Base-by-base conservation (phyloP, 1,284 basidiomycete genomes). In the Cryptococcus neoformans region DNA sequence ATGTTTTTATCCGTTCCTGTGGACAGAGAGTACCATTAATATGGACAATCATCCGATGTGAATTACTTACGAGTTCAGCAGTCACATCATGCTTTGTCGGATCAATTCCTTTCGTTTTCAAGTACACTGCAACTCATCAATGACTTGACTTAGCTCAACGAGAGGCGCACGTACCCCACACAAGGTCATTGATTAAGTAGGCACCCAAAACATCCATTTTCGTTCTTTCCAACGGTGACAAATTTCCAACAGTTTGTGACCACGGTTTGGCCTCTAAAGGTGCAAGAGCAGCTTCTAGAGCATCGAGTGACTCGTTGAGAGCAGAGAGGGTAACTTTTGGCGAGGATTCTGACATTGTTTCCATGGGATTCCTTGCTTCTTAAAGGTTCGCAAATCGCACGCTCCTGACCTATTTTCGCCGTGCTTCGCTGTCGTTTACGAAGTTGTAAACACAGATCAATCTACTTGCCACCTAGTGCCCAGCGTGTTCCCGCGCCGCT, bases 121-220 rank as follows among this genome's bases (percentile, higher is more conserved):
- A 64, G 50, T 76, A 78, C 35, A 76, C 76, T 78, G 41, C 6
- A 14, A 8, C 14, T 6, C 17, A 16, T 42, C 21, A 41, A 16
- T 41, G 9, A 14, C 12, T n/a, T 21, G 6, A 10, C 34, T 9
- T 11, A 10, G 9, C 11, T 16, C 16, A 42, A 6, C 28, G n/a
- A 1, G 17, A 17, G 10, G 6, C 47, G 6, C 5, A 68, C 74
- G 64, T 57, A 75, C 74, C 60, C 74, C 74, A 76, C 44, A 75
- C 64, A 34, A 76, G 57, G 59, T 76, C 71, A 57, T 74, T 73
- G 41, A 74, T 63, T 6, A 73, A 62, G 53, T 69, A 76, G 5
- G 68, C 64, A 7, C 69, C 51, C 53, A 75, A 51, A 11, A 76
- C 62, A 45, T 74, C 70, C 58, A 74, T 65, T 64, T 76, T 76